Percentiles rank a stretch among this genome's conserved stretches.
Evolutionary conservation across 2,329 filamentous ascomycete genomes (phyloP).

Genomic region (Apiospora aurea): DNA sequence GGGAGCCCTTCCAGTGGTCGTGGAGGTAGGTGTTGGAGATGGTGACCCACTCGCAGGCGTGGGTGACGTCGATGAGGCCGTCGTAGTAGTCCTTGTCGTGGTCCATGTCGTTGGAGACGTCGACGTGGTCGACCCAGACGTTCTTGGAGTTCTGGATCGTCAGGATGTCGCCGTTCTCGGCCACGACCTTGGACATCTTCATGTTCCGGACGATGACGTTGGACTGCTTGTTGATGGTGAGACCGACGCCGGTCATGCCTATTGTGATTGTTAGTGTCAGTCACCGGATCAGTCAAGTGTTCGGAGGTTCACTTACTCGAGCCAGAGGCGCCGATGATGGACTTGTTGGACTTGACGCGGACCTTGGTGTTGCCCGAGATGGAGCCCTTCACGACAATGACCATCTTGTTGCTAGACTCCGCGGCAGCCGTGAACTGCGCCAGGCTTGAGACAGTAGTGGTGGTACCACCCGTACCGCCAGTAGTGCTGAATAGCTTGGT

Average conservation of each 20-base stretch:
- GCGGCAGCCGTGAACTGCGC: slow-evolving; percentile 58
- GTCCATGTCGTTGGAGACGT: slow-evolving; percentile 65
- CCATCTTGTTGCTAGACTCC: slow-evolving; percentile 50
- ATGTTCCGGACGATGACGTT: slow-evolving; percentile 72
- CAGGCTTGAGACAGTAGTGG: slow-evolving; percentile 60
- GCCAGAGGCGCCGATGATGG: slow-evolving; percentile 53
- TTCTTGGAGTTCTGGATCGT: slow-evolving; percentile 64
- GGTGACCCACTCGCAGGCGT: slow-evolving; percentile 68
- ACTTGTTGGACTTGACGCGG: slow-evolving; percentile 56
- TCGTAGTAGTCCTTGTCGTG: slow-evolving; percentile 76
- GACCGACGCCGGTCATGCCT: slow-evolving; percentile 54
- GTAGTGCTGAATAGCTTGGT: slow-evolving; percentile 47
- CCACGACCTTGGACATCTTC: slow-evolving; percentile 62
- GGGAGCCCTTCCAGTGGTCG: slow-evolving; percentile 54
- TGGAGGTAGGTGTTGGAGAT: slow-evolving; percentile 51
- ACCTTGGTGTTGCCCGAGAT: slow-evolving; percentile 53
- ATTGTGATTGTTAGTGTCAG: background rate
- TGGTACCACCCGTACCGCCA: slow-evolving; percentile 61
- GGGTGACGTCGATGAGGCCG: slow-evolving; percentile 69
- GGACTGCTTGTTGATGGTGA: slow-evolving; percentile 58
- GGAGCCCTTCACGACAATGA: slow-evolving; percentile 54
- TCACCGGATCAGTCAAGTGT: background rate
- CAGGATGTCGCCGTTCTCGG: slow-evolving; percentile 65
- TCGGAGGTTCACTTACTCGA: slow-evolving; percentile 38
- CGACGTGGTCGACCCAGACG: slow-evolving; percentile 73